phyloP scores from a whole-genome alignment of 345 rosid species.

The Jatropha curcas region DNA sequence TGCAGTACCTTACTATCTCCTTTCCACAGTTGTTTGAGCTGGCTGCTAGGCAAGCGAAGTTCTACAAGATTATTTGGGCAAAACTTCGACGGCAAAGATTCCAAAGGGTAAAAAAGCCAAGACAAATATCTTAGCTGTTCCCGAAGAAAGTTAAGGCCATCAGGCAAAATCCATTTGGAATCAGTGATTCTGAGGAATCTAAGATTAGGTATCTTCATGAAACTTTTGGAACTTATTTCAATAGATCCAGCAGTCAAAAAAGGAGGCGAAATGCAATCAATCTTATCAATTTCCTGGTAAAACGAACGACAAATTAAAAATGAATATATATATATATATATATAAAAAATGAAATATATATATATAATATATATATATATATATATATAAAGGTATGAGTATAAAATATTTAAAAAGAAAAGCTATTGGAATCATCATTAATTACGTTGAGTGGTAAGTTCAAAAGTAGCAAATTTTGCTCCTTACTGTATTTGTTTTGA shows the following conservation, averaged over 20 bases:
- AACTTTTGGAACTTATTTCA: not conserved
- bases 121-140: not conserved
- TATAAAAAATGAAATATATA: too few relatives aligned
- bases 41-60: not conserved
- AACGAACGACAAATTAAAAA: too few relatives aligned
- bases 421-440: too few relatives aligned
- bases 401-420: too few relatives aligned
- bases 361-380: too few relatives aligned
- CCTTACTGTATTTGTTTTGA: too few relatives aligned
- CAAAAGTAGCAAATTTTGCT: not conserved
- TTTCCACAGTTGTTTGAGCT: not conserved
- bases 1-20: not conserved
- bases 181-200: not conserved
- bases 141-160: not conserved
- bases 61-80: not conserved
- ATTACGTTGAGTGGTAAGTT: too few relatives aligned
- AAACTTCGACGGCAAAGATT: not conserved
- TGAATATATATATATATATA: too few relatives aligned
- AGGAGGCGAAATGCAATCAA: not conserved
- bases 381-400: too few relatives aligned
- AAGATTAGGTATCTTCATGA: not conserved
- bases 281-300: not conserved
- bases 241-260: too few relatives aligned
- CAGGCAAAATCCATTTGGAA: too few relatives aligned
- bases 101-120: not conserved